Conservation (phyloP, 495 filamentous ascomycete species). For the Penicillium manginii region DNA sequence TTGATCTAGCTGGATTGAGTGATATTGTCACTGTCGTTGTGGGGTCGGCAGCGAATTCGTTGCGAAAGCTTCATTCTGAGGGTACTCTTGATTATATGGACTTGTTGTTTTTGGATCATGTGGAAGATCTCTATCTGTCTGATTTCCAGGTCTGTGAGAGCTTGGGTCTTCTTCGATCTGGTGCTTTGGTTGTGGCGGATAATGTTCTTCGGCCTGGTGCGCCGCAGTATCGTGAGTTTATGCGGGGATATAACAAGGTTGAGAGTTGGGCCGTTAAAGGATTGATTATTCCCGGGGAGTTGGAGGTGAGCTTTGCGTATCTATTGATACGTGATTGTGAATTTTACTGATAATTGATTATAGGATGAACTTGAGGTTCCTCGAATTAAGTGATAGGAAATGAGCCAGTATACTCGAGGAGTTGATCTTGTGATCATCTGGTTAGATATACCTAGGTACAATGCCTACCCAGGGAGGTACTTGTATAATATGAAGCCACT, state of each 20-base stretch:
- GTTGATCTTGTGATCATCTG: too few relatives aligned
- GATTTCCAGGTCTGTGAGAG: slow-evolving; percentile 21
- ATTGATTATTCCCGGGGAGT: slow-evolving; percentile 23
- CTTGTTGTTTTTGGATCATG: slow-evolving; percentile 26
- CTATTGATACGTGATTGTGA: neutral
- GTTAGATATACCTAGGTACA: too few relatives aligned
- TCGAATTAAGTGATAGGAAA: slow-evolving; percentile 4
- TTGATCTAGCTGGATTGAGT: slow-evolving; percentile 67
- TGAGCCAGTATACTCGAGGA: too few relatives aligned
- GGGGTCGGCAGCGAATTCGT: slow-evolving; percentile 43
- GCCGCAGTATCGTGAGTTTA: slow-evolving; percentile 22
- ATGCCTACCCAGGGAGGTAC: too few relatives aligned
- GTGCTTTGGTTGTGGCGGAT: slow-evolving; percentile 23
- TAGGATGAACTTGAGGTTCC: slow-evolving; percentile 26
- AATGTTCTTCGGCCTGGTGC: slow-evolving; percentile 25
- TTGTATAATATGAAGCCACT: too few relatives aligned
- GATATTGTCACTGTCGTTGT: slow-evolving; percentile 67
- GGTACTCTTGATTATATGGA: slow-evolving; percentile 7
- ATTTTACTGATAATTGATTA: neutral
- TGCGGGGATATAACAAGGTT: slow-evolving; percentile 15
- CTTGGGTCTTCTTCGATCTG: slow-evolving; percentile 2
- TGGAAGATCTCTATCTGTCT: slow-evolving; percentile 16
- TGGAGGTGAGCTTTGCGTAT: slow-evolving; percentile 13
- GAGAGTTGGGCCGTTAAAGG: slow-evolving; percentile 23
- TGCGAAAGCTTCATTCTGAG: slow-evolving; percentile 10